phyloP scores from a whole-genome alignment of 306 rosid genomes.

The Carpinus viminea region DNA sequence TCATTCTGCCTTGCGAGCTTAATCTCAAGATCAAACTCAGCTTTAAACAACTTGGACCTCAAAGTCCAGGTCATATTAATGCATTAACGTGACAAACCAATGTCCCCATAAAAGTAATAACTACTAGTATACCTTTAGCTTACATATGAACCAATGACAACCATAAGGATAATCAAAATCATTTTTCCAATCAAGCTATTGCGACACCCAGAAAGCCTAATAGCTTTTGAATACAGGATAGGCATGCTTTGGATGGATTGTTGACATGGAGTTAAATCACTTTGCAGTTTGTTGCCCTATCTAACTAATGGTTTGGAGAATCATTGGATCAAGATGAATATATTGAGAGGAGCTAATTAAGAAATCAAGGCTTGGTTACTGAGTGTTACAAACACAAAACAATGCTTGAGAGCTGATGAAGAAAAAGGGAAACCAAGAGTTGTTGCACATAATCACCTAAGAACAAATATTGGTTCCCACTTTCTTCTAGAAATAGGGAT shows the following conservation, averaged over 20 bases:
- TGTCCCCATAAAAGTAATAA: not conserved
- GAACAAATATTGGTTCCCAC: not conserved
- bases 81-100: not conserved
- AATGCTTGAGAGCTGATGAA: not conserved
- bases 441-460: not conserved
- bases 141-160: not conserved
- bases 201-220: not conserved
- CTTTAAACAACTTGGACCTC: not conserved
- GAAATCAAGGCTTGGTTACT: not conserved
- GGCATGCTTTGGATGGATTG: not conserved
- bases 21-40: not conserved
- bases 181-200: not conserved
- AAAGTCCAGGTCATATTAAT: not conserved
- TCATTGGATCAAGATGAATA: slow-evolving; percentile 2
- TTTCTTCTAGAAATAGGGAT: not conserved
- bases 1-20: not conserved
- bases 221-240: not conserved
- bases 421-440: not conserved
- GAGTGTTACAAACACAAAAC: not conserved
- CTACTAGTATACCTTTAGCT: not conserved
- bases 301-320: not conserved
- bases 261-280: not conserved
- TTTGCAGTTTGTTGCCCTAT: not conserved
- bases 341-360: not conserved
- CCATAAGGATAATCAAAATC: not conserved